Conservation (phyloP, 331 rosid species). For the Rhamnella rubrinervis region DNA sequence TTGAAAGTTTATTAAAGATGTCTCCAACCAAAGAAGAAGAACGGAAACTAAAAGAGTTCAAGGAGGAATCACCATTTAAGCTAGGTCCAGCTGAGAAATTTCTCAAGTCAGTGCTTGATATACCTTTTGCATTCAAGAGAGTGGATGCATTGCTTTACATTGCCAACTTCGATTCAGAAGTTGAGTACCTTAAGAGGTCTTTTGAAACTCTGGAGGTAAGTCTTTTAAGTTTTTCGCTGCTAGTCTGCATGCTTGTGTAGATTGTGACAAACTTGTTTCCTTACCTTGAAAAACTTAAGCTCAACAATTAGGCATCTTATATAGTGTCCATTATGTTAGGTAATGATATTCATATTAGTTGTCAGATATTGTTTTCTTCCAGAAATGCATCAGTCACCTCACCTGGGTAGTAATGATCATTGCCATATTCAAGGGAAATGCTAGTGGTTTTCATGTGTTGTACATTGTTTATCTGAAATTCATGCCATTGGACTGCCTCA, state of each 20-base stretch:
- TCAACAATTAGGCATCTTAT: no score
- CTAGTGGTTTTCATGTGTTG: no score
- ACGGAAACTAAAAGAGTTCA: slow-evolving; percentile 61
- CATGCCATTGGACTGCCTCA: neutral
- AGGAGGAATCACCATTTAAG: slow-evolving; percentile 75
- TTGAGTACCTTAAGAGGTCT: slow-evolving; percentile 69
- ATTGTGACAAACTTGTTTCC: no score
- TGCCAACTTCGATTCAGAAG: slow-evolving; percentile 87
- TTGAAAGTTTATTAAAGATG: slow-evolving; percentile 88
- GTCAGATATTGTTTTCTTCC: no score
- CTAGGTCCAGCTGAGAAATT: slow-evolving; percentile 97
- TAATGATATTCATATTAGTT: no score
- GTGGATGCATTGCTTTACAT: slow-evolving; percentile 92
- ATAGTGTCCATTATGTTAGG: no score
- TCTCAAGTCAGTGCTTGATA: slow-evolving; percentile 75
- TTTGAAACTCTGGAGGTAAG: slow-evolving; percentile 75
- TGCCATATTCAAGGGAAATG: no score
- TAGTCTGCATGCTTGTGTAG: neutral
- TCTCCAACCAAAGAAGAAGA: slow-evolving; percentile 89
- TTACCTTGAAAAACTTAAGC: no score
- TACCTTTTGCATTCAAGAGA: slow-evolving; percentile 88
- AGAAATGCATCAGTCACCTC: no score
- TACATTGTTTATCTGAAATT: neutral
- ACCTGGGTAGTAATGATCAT: no score
- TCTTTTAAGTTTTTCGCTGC: neutral